Evolutionary conservation across 2,329 filamentous ascomycete species (phyloP).

Genomic region (Raffaelea deltoideospora): DNA sequence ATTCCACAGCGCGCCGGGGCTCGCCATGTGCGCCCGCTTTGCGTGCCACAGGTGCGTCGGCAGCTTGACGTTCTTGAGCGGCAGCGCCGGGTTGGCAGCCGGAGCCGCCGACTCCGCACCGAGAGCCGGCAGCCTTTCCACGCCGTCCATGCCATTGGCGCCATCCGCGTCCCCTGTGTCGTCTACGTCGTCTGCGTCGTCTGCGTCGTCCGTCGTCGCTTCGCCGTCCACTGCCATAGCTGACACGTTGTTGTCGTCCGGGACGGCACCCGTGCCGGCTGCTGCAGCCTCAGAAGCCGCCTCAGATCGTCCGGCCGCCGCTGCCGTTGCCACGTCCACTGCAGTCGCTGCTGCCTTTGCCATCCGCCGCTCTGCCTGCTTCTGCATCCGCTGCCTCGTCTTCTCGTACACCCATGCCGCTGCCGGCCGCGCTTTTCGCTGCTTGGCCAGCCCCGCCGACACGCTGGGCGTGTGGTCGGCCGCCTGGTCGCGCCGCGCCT

Average conservation of each 20-base stretch:
- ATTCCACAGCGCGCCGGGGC: constrained; percentile 71
- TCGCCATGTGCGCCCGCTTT: constrained; percentile 78
- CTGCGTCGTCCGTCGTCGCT: neutral
- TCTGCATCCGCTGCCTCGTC: constrained; percentile 16
- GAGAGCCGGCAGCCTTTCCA: neutral
- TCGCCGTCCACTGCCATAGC: too few relatives aligned
- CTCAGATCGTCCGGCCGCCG: too few relatives aligned
- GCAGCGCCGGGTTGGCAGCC: constrained; percentile 60
- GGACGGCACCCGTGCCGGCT: too few relatives aligned
- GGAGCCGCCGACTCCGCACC: constrained; percentile 17
- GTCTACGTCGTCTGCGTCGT: constrained; percentile 7
- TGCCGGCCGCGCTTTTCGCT: constrained; percentile 22
- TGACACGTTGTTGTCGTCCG: too few relatives aligned
- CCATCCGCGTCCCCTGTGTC: neutral
- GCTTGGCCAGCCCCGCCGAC: constrained; percentile 44
- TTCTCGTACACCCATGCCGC: constrained; percentile 10
- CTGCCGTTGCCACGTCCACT: too few relatives aligned
- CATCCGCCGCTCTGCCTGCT: constrained; percentile 8
- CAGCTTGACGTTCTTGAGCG: constrained; percentile 81
- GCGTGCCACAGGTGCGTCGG: constrained; percentile 91
- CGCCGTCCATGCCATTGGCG: neutral
- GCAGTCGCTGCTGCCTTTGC: too few relatives aligned
- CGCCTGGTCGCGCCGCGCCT: constrained; percentile 60
- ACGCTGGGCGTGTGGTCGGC: constrained; percentile 85
- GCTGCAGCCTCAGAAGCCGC: too few relatives aligned